Percentiles rank a stretch among this genome's conserved stretches.
Conservation (phyloP, 2,329 filamentous ascomycete species). For the Beauveria sp. region DNA sequence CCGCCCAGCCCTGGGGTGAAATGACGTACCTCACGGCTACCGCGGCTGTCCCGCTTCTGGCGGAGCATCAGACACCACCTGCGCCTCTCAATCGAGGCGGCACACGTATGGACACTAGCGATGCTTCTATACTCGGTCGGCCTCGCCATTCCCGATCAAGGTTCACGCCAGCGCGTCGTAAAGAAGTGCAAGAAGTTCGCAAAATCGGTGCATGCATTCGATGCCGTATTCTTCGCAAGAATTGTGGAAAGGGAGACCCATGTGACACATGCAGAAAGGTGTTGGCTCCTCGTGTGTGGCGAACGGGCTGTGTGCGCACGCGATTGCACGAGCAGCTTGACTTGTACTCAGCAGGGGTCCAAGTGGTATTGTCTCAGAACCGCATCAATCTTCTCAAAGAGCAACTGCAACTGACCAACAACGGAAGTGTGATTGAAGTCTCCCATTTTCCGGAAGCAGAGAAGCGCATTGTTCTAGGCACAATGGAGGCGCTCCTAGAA, state of each 20-base stretch:
- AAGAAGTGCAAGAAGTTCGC: slow-evolving; percentile 57
- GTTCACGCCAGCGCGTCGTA: slow-evolving; percentile 51
- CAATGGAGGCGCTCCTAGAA: slow-evolving; percentile 25
- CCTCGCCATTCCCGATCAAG: slow-evolving; percentile 48
- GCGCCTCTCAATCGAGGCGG: slow-evolving; percentile 36
- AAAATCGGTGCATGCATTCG: slow-evolving; percentile 59
- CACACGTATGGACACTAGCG: slow-evolving; percentile 44
- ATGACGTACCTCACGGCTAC: slow-evolving; percentile 40
- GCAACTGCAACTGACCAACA: slow-evolving; percentile 39
- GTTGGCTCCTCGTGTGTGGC: slow-evolving; percentile 57
- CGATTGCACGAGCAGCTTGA: slow-evolving; percentile 55
- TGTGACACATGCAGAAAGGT: slow-evolving; percentile 59
- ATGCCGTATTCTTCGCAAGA: slow-evolving; percentile 59
- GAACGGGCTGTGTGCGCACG: slow-evolving; percentile 54
- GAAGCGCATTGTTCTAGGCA: slow-evolving; percentile 34
- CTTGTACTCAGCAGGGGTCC: slow-evolving; percentile 56
- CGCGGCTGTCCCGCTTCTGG: slow-evolving; percentile 24
- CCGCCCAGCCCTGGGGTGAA: slow-evolving; percentile 44
- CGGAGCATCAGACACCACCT: slow-evolving; percentile 24
- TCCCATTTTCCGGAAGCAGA: slow-evolving; percentile 50
- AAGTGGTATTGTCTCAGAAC: slow-evolving; percentile 54
- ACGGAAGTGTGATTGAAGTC: slow-evolving; percentile 45
- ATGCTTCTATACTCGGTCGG: slow-evolving; percentile 36
- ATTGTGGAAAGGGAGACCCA: slow-evolving; percentile 55
- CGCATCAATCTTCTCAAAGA: slow-evolving; percentile 49